Evolutionary conservation across 2,329 filamentous ascomycete genomes (phyloP), one percentile per base, ranked within the genome.

Genomic region (Didymella lethalis): DNA sequence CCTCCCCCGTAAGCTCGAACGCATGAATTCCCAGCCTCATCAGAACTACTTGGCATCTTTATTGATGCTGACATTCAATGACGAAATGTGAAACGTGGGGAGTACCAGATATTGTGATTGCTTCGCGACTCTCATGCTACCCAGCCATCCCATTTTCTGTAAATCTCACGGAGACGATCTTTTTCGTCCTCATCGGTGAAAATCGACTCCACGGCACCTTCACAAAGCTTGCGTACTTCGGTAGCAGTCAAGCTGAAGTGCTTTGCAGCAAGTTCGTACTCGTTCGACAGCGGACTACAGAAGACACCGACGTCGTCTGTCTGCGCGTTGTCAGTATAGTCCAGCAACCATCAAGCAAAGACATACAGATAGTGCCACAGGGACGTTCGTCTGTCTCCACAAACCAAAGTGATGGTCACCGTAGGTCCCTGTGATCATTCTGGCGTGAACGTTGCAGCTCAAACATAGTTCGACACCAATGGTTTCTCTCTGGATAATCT

Each of bases 231-330:
- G 54, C 86, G 80, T 7, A 88, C 65, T 23, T 84, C 80, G 1
- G 65, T 55, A 14, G 78, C 74, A 28, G 65, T 71, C 14, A 95
- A 80, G 0, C 77, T 73, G 68, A 95, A 95, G 71, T 93, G 87
- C 64, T 88, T 76, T 1, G 89, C 87, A 3, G 90, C 89, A 2
- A 95, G 84, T 7, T 82, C 79, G 75, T 93, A 94, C 74, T 96
- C 92, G 65, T 92, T 88, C 0, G 90, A 93, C 4, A 93, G 77
- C 0, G 86, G 82, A 69, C 90, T 93, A 48, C 88, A 88, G 68
- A 95, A 95, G 23, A 95, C 86, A 2, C 91, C 92, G 10, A 94
- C 89, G 68, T 95, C 91, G 71, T 95, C 92, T 1, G 91, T 95
- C 90, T 93, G 60, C 4, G 41, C 20, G 26, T 16, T 16, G 29